Evolutionary conservation across 805 yeast species (phyloP).

Genomic region (Metschnikowia colocasiae): DNA sequence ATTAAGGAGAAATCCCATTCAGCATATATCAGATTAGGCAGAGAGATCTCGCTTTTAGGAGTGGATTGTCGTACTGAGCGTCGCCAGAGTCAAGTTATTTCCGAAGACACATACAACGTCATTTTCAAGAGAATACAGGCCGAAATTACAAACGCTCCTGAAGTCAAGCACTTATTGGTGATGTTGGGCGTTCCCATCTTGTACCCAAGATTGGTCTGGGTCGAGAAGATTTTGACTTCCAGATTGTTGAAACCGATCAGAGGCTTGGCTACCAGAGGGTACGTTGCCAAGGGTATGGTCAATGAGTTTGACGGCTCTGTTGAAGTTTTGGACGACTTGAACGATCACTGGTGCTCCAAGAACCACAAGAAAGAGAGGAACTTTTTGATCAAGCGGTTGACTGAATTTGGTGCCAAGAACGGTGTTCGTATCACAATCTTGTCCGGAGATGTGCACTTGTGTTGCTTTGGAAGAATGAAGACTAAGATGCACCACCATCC

Average conservation of each 20-base stretch:
- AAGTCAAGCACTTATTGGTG: conserved; percentile 71
- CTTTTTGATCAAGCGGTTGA: conserved; percentile 54
- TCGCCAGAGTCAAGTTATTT: conserved; percentile 53
- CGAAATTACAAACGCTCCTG: conserved; percentile 54
- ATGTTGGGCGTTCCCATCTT: conserved; percentile 94
- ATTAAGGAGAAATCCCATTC: conserved; percentile 68
- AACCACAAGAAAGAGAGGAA: conserved; percentile 87
- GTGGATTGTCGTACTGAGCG: conserved; percentile 94
- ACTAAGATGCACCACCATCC: conserved; percentile 47
- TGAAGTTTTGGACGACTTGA: conserved; percentile 86
- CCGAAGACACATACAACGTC: conserved; percentile 50
- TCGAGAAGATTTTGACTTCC: conserved; percentile 71
- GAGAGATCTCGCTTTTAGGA: conserved; percentile 67
- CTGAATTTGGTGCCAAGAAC: conserved; percentile 58
- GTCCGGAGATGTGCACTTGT: conserved; percentile 91
- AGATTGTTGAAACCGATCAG: conserved; percentile 58
- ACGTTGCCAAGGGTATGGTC: conserved; percentile 64
- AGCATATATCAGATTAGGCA: conserved; percentile 68
- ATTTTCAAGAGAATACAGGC: conserved; percentile 56
- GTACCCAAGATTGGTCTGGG: conserved; percentile 90
- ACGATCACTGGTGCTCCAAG: conserved; percentile 95
- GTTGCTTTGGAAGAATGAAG: conserved; percentile 76
- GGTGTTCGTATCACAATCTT: conserved; percentile 78
- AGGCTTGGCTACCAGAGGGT: conserved; percentile 53
- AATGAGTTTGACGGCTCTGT: conserved; percentile 91